Evolutionary conservation across 2,329 filamentous ascomycete genomes (phyloP).

Genomic region (Clathrospora elynae): DNA sequence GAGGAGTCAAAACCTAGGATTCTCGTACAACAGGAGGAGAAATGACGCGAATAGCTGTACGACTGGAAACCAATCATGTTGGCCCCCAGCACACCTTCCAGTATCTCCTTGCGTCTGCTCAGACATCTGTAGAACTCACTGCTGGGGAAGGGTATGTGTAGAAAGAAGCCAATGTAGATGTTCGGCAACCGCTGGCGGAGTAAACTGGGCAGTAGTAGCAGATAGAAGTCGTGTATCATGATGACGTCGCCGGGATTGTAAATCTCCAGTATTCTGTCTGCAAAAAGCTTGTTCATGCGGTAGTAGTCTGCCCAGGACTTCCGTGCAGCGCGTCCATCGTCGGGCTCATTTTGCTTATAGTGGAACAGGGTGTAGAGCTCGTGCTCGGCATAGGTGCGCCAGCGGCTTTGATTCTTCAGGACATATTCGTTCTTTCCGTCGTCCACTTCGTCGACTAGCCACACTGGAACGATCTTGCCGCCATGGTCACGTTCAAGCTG

Average conservation of each 20-base stretch:
- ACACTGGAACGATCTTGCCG: conserved; percentile 83
- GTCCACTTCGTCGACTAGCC: conserved; percentile 80
- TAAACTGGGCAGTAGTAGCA: conserved; percentile 86
- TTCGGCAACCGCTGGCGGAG: conserved; percentile 83
- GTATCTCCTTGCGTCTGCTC: conserved; percentile 83
- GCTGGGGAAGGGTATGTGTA: conserved; percentile 93
- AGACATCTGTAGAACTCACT: conserved; percentile 93
- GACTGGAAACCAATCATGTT: conserved; percentile 97
- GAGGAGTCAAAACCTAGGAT: conserved; percentile 91
- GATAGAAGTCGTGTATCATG: conserved; percentile 91
- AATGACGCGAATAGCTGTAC: conserved; percentile 92
- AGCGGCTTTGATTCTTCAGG: conserved; percentile 81
- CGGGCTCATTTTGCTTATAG: conserved; percentile 93
- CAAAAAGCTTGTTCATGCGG: conserved; percentile 89
- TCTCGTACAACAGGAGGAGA: conserved; percentile 89
- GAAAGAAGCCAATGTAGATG: conserved; percentile 92
- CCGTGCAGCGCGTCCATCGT: conserved; percentile 79
- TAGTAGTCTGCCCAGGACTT: conserved; percentile 92
- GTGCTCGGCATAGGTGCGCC: conserved; percentile 89
- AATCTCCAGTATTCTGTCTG: conserved; percentile 81
- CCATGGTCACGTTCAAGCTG: conserved; percentile 74
- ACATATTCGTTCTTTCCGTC: conserved; percentile 69
- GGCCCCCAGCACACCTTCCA: conserved; percentile 86
- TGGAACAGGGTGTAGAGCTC: conserved; percentile 93
- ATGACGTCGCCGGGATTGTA: conserved; percentile 94